Evolutionary conservation across 2,329 filamentous ascomycete genomes (phyloP).

Genomic region (Coccinonectria pachysandricola): DNA sequence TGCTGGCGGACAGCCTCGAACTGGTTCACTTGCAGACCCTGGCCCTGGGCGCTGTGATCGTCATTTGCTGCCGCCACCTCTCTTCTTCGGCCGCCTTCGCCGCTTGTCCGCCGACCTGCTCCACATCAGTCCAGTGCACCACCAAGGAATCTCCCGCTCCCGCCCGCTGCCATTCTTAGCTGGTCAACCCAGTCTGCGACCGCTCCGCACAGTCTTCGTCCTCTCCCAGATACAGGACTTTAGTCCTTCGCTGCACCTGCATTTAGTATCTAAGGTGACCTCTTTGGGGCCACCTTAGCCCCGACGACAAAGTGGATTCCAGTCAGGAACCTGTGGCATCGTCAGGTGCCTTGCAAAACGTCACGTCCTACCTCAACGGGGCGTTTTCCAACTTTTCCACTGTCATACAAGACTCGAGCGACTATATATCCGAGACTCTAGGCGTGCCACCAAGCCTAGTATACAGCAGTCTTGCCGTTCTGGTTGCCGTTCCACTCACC

Average conservation of each 20-base stretch:
- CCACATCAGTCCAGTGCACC: conserved; percentile 20
- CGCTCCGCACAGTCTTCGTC: too few relatives aligned
- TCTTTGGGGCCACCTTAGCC: conserved; percentile 25
- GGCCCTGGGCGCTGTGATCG: conserved; percentile 15
- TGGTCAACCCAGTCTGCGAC: too few relatives aligned
- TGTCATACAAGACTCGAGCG: conserved; percentile 37
- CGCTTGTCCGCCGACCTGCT: conserved; percentile 16
- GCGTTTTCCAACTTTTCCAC: conserved; percentile 39
- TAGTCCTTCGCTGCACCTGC: conserved; percentile 11
- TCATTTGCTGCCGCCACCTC: conserved; percentile 14
- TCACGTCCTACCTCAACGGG: conserved; percentile 47
- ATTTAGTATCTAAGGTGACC: conserved; percentile 24
- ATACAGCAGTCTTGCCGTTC: conserved; percentile 40
- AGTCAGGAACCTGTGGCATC: conserved; percentile 47
- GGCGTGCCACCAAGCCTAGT: conserved; percentile 38
- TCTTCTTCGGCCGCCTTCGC: conserved; percentile 9
- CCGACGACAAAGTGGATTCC: conserved; percentile 52
- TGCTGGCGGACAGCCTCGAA: conserved; percentile 4
- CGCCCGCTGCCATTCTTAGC: too few relatives aligned
- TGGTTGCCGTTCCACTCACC: conserved; percentile 39
- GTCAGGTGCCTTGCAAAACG: conserved; percentile 52
- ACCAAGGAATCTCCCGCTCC: conserved; percentile 14
- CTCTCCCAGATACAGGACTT: conserved; percentile 9
- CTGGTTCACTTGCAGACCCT: conserved; percentile 18
- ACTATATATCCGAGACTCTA: conserved; percentile 40